These are phyloP conservation scores for Orbilia brochopaga DNA, from an alignment of 2,329 filamentous ascomycete genomes.

Conservation along the genomic window DNA sequence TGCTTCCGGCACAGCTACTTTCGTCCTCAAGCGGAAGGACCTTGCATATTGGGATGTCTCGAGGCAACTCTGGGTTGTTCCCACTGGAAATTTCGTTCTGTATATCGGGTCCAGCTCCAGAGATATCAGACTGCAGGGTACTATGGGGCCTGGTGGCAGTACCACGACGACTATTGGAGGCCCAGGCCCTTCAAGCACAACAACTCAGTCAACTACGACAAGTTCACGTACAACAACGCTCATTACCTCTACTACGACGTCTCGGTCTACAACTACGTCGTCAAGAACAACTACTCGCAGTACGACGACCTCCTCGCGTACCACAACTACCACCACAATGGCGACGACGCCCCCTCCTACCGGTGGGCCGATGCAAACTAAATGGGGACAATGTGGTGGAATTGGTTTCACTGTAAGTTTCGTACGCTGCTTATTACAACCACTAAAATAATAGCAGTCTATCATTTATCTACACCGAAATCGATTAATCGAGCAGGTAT, in stretches of 20 bases:
- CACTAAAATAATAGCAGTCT: too few relatives aligned
- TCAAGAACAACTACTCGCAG: constrained; percentile 16
- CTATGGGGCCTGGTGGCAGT: constrained; percentile 40
- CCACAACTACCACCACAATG: constrained; percentile 17
- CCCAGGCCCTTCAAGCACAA: constrained; percentile 21
- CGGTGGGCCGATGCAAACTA: constrained; percentile 24
- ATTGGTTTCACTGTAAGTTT: constrained; percentile 38
- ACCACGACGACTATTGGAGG: constrained; percentile 43
- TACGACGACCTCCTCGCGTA: constrained; percentile 14
- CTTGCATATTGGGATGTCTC: constrained; percentile 69
- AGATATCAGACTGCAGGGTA: constrained; percentile 49
- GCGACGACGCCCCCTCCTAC: constrained; percentile 18
- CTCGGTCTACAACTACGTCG: constrained; percentile 12
- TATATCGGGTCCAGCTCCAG: constrained; percentile 51
- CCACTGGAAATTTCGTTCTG: constrained; percentile 57
- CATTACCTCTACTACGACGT: constrained; percentile 6
- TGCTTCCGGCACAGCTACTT: constrained; percentile 61
- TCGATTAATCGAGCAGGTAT: background rate
- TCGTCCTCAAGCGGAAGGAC: constrained; percentile 67
- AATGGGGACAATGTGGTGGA: constrained; percentile 47
- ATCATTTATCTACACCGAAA: too few relatives aligned
- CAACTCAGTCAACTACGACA: constrained; percentile 9
- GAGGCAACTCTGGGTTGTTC: constrained; percentile 67
- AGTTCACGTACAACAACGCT: constrained; percentile 11
- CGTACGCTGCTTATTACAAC: too few relatives aligned